A percentile compares a stretch with the other conserved stretches of the same genome.
Conservation (phyloP, 257 asterid species). For the Petunia secreta region DNA sequence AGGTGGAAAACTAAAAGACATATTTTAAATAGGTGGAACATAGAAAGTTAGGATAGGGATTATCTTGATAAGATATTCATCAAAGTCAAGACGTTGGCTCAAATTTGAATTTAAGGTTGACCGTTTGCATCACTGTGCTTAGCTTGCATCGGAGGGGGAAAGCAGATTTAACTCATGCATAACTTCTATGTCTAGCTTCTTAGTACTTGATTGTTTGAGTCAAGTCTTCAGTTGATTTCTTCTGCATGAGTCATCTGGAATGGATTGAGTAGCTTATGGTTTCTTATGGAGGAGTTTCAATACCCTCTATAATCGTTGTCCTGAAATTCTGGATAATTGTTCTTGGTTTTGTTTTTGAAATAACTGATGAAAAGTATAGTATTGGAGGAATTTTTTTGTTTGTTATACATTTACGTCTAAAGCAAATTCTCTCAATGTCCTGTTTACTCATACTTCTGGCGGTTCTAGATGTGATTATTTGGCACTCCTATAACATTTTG, state of each 20-base stretch:
- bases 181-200: too few relatives aligned
- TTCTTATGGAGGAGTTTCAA: neutral
- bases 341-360: neutral
- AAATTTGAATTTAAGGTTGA: neutral
- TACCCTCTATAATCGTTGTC: neutral
- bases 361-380: neutral
- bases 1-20: neutral
- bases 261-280: neutral
- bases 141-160: neutral
- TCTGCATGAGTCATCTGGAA: neutral
- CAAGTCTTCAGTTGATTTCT: neutral
- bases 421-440: neutral
- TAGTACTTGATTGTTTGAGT: too few relatives aligned
- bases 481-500: neutral
- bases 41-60: neutral
- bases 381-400: neutral
- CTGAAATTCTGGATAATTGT: neutral
- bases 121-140: neutral
- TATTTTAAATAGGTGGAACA: neutral
- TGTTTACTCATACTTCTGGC: neutral
- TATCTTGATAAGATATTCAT: neutral
- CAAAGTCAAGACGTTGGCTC: too few relatives aligned
- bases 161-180: neutral
- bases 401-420: neutral
- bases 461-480: slow-evolving; percentile 10